Conservation (phyloP, 2,329 filamentous ascomycete species). For the Thermomyces lanuginosus region DNA sequence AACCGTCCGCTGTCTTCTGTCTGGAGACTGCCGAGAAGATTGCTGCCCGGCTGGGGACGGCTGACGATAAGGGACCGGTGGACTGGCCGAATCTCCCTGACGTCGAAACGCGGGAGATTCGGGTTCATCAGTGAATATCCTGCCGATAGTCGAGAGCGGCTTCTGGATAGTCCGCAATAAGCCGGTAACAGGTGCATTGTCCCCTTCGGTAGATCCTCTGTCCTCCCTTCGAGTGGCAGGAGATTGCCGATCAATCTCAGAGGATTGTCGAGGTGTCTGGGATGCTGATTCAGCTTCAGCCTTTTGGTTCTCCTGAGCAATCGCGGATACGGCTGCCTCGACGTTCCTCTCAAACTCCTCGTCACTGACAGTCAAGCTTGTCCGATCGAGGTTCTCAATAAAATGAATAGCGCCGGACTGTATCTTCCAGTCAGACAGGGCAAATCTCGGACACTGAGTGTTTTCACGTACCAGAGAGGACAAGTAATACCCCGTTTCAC, state of each 20-base stretch:
- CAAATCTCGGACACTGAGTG: neutral
- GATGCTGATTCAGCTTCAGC: slow-evolving; percentile 31
- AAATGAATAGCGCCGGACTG: slow-evolving; percentile 72
- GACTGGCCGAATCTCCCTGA: slow-evolving; percentile 27
- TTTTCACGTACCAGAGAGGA: slow-evolving; percentile 57
- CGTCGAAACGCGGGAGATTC: slow-evolving; percentile 22
- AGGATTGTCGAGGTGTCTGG: slow-evolving; percentile 38
- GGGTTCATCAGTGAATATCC: slow-evolving; percentile 71
- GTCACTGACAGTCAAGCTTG: slow-evolving; percentile 79
- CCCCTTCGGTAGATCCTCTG: slow-evolving; percentile 38
- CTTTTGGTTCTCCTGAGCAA: slow-evolving; percentile 70
- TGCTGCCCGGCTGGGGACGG: slow-evolving; percentile 35
- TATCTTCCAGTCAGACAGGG: slow-evolving; percentile 1
- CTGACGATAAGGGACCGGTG: slow-evolving; percentile 32
- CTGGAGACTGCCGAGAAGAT: slow-evolving; percentile 27
- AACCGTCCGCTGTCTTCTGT: slow-evolving; percentile 15
- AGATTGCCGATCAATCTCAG: slow-evolving; percentile 38
- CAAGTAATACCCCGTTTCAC: slow-evolving; percentile 96
- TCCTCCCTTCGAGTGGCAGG: slow-evolving; percentile 25
- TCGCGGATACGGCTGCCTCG: slow-evolving; percentile 88
- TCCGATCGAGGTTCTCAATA: slow-evolving; percentile 89
- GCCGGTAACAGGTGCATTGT: slow-evolving; percentile 67
- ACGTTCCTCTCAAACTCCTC: slow-evolving; percentile 93
- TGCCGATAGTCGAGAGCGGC: slow-evolving; percentile 76
- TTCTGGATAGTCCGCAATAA: slow-evolving; percentile 80